Conservation (phyloP, 2,329 filamentous ascomycete genomes). For the Hymenoscyphus scutula region DNA sequence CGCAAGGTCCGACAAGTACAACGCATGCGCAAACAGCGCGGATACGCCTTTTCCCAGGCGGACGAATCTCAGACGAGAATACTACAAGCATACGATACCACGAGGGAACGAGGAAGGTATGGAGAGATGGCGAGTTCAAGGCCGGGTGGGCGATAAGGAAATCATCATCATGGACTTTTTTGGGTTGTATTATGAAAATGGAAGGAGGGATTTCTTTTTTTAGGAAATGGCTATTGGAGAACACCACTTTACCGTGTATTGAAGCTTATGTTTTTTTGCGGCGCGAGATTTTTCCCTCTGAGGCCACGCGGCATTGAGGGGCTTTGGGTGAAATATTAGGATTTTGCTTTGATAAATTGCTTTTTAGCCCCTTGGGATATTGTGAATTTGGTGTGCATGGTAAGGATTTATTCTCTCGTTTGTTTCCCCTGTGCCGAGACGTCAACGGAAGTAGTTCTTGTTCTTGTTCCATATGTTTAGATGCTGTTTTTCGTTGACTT, state of each 20-base stretch:
- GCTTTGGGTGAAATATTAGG: background rate
- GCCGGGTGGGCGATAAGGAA: conserved; percentile 16
- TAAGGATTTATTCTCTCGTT: no score
- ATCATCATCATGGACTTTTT: background rate
- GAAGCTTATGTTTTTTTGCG: background rate
- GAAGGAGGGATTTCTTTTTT: conserved; percentile 1
- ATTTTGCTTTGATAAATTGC: background rate
- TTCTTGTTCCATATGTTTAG: no score
- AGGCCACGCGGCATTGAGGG: background rate
- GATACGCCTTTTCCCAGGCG: conserved; percentile 96
- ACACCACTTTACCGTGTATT: conserved; percentile 3
- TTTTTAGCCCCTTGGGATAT: background rate
- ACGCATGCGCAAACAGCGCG: conserved; percentile 98
- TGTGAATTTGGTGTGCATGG: background rate
- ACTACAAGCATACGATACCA: conserved; percentile 96
- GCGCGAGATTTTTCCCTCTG: background rate
- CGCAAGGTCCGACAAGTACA: conserved; percentile 97
- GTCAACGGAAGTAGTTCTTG: no score
- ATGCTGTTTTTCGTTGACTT: no score
- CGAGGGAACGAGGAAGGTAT: conserved; percentile 83
- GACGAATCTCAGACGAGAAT: conserved; percentile 95
- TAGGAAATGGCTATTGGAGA: conserved; percentile 3
- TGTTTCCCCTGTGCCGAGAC: no score
- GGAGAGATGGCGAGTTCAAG: conserved; percentile 74
- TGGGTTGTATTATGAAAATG: conserved; percentile 7